Base-by-base conservation (phyloP, 2,329 filamentous ascomycete genomes). In the Mycosphaerelloides madeirae region DNA sequence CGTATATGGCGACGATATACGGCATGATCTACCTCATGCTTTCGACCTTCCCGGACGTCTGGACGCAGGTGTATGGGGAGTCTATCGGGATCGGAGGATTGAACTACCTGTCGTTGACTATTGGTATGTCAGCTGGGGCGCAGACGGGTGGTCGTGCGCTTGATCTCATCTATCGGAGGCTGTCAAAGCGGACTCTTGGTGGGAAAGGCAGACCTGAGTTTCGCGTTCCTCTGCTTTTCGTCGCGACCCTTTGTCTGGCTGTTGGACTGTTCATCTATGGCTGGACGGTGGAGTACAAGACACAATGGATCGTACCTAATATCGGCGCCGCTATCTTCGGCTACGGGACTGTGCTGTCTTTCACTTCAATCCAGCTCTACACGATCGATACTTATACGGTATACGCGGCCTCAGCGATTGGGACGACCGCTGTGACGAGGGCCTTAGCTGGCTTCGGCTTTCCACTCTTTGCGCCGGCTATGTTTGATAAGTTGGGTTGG, bases 221-320 rank as follows among this genome's bases (percentile, higher is more conserved):
- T 34, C 65, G 68, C 13, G 59, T 70, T 1, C 74, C 76, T 0
- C 64, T 74, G 0, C 74, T 83, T 64, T 72, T 79, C 44, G 62
- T 74, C 13, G 73, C 74, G 1, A 67, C 69, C 0, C 54, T 77
- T 1, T 61, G 77, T 3, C 68, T 80, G 2, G 75, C 78, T 0
- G 55, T 70, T 14, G 72, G 75, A 9, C 65, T 81, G 1, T 75
- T 80, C 53, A 72, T 72, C 64, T 81, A 80, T 54, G 78, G 77
- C 15, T 81, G 77, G 76, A 67, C 71, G 2, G 76, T 76, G 0
- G 64, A 80, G 34, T 65, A 69, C 13, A 57, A 31, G 14, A 36
- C 46, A 11, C 75, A 78, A 49, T 82, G 77, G 75, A 76, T 80
- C 33, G 64, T 79, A 6, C 78, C 78, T 0, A 77, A 82, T 43